Base-by-base conservation (phyloP, 768 basidiomycete species). In the Collybia sordida region DNA sequence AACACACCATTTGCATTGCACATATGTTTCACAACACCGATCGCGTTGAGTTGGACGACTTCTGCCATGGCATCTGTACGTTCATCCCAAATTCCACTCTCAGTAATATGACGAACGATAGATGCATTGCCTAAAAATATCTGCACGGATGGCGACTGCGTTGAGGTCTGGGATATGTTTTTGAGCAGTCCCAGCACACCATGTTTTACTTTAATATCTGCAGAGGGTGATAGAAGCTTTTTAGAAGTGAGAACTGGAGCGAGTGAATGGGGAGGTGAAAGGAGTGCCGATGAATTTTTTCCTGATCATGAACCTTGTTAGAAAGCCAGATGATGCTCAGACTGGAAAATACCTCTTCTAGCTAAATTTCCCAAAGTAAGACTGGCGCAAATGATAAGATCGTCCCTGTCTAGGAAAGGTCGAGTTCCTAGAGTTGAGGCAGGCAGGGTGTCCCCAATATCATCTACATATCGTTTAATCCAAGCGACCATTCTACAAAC, bases 21-120 rank as follows among this genome's bases (percentile, higher is more conserved):
- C 47, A 98, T 75, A 63, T 96, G 91, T 66, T 98, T 99, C 15
- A 87, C 81, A 6, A 93, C 79, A 1, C 93, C 93, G 44, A 98
- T 88, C 0, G 90, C 91, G 42, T 85, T 85, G 5, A 93, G 74
- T 66, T 98, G 96, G 1, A 98, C 83, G 19, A 90, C 79, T 47
- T 93, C 88, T 5, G 88, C 86, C 77, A 93, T 84, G 44, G 73
- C 77, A 64, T 96, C 91, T n/a, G 79, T 69, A 53, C 80, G 80
- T 51, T 82, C 78, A 39, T 78, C 79, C 83, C 84, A 96, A 15
- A 90, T 76, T 3, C 80, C 80, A 45, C 86, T 89, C 25, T 68
- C 66, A 5, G 79, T 69, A 18, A 95, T 75, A 17, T 72, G 67
- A 36, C 80, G 79, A 35, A 96, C 72, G 28, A 95, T 72, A 18